Conservation (phyloP, 805 yeast species). For the Jamesozyma piceae region DNA sequence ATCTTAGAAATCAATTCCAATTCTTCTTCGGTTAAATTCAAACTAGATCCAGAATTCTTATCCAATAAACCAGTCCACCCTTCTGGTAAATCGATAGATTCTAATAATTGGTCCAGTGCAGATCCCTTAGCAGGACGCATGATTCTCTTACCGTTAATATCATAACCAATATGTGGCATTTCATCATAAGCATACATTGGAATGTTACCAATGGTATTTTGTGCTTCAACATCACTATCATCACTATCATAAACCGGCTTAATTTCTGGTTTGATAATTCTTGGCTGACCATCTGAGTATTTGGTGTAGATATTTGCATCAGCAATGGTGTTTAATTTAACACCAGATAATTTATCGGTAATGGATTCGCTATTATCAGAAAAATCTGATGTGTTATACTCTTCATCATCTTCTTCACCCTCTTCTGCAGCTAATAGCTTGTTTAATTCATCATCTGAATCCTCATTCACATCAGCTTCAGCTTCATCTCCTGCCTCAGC, state of each 20-base stretch:
- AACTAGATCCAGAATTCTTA: conserved; percentile 73
- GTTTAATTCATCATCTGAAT: conserved; percentile 57
- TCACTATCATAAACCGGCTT: conserved; percentile 93
- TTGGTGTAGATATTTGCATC: conserved; percentile 38
- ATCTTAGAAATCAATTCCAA: conserved; percentile 78
- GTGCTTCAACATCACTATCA: conserved; percentile 74
- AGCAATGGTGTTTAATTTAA: conserved; percentile 43
- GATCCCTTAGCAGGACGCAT: conserved; percentile 98
- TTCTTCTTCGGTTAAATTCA: conserved; percentile 81
- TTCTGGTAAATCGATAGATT: conserved; percentile 86
- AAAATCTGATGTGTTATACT: conserved; percentile 22
- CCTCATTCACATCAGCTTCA: conserved; percentile 31
- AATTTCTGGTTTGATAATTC: conserved; percentile 78
- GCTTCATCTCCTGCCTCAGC: conserved; percentile 13
- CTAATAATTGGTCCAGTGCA: conserved; percentile 84
- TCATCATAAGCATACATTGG: conserved; percentile 92
- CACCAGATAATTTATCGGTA: conserved; percentile 46
- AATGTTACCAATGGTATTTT: conserved; percentile 86
- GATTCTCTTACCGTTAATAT: conserved; percentile 92
- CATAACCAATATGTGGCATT: conserved; percentile 95
- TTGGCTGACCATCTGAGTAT: conserved; percentile 70
- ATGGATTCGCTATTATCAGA: conserved; percentile 38
- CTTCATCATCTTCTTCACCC: conserved; percentile 22
- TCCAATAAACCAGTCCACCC: conserved; percentile 98
- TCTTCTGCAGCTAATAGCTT: conserved; percentile 47